These are phyloP conservation scores for Pseudogymnoascus sp. DNA, from an alignment of 2,329 filamentous ascomycete genomes.

Conservation along the genomic window DNA sequence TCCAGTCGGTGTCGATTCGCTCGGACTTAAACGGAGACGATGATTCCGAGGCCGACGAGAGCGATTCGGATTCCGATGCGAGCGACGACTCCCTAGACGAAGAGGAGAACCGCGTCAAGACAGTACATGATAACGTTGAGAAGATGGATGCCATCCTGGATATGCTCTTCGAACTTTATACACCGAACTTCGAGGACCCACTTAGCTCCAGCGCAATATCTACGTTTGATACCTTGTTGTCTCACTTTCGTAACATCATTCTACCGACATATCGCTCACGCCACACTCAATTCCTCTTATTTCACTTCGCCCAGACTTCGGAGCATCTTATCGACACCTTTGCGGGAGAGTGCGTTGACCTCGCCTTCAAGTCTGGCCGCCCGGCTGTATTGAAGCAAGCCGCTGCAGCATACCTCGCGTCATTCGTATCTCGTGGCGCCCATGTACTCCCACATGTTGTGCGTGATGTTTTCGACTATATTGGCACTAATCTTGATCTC, in stretches of 20 bases:
- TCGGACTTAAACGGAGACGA: slow-evolving; percentile 36
- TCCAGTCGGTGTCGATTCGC: slow-evolving; percentile 40
- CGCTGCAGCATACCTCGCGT: slow-evolving; percentile 85
- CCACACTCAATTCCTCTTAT: slow-evolving; percentile 90
- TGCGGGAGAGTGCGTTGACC: slow-evolving; percentile 64
- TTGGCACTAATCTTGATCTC: slow-evolving; percentile 68
- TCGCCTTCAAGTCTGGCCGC: slow-evolving; percentile 55
- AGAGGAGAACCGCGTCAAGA: slow-evolving; percentile 54
- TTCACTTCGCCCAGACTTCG: slow-evolving; percentile 85
- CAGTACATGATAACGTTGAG: slow-evolving; percentile 70
- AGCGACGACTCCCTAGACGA: slow-evolving; percentile 63
- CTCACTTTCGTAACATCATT: slow-evolving; percentile 80
- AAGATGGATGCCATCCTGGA: slow-evolving; percentile 91
- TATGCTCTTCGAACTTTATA: slow-evolving; percentile 76
- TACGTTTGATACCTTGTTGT: slow-evolving; percentile 69
- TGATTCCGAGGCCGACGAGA: slow-evolving; percentile 43
- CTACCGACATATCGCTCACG: slow-evolving; percentile 85
- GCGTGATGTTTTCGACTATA: slow-evolving; percentile 71
- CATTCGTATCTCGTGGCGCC: slow-evolving; percentile 84
- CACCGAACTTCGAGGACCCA: slow-evolving; percentile 60
- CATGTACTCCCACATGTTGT: slow-evolving; percentile 69
- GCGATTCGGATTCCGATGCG: slow-evolving; percentile 61
- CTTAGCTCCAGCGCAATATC: slow-evolving; percentile 60
- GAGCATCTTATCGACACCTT: slow-evolving; percentile 74
- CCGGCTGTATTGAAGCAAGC: slow-evolving; percentile 70